Base-by-base conservation (phyloP, 148 eudicot species). In the Rhododendron mucronatum region DNA sequence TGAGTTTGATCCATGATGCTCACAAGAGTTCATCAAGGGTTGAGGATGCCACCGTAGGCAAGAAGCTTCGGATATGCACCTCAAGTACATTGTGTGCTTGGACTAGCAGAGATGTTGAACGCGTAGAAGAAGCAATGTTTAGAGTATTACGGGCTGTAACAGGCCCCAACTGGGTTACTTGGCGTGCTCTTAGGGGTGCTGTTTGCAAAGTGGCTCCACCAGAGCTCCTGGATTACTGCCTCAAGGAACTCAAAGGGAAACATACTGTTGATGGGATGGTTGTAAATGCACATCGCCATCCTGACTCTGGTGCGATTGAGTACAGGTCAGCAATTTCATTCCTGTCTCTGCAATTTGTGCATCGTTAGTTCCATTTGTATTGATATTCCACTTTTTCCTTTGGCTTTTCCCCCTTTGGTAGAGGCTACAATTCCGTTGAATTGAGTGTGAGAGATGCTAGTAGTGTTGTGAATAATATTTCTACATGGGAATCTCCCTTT, bases 121-220 rank as follows among this genome's bases (percentile, higher is more conserved):
- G 91, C 20, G 95, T 94, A 20, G 94, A 94, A 85, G 92, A 91
- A 69, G 93, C 98, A 23, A 94, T 96, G 97, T 88, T 92, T 83
- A 93, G 91, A 89, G 98, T 96, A 21, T 82, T 96, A 67, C 89
- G 92, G 39, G 98, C 98, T 28, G 96, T 94, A 57, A 84, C 93
- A 48, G 91, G 93, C 63, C 80, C 92, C 85, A 90, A 86, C 75
- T 96, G 98, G 98, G 98, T 96, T 78, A 92, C 92, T 82, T 96
- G 97, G 97, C 96, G 98, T 69, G 91, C 93, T 81, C 92, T 96
- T 14, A 91, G 93, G 80, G 96, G 95, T 28, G 98, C 98, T 86
- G 97, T 96, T 88, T 96, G 94, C 87, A 95, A 89, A 86, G 92
- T 83, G 0, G 99, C 95, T 26, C 84, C 93, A 35, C 94, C 95